Evolutionary conservation across 192 early-diverging fungal species (phyloP).

Genomic region (Mortierella claussenii): DNA sequence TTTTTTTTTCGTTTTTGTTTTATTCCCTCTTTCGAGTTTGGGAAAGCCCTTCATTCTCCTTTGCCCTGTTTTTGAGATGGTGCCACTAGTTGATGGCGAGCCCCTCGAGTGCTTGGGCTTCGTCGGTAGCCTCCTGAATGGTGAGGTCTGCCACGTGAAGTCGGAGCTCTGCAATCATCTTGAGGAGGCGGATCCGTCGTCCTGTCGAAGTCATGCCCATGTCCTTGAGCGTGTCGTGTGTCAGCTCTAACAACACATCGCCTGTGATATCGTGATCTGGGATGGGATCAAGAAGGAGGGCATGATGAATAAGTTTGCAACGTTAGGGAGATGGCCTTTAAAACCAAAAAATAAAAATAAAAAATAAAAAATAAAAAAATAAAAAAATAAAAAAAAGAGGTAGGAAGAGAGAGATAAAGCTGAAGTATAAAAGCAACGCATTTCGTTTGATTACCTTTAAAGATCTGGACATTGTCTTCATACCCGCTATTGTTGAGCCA

Average conservation of each 20-base stretch:
- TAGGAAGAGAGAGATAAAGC: too few species aligned
- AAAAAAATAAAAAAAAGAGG: too few species aligned
- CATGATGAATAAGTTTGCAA: too few species aligned
- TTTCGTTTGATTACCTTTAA: slow-evolving; percentile 29
- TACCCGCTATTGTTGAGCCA: slow-evolving; percentile 36
- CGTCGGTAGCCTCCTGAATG: slow-evolving; percentile 35
- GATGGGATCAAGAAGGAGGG: too few species aligned
- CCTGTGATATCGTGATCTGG: slow-evolving; percentile 88
- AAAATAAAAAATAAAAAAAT: background rate
- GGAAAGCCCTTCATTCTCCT: too few species aligned
- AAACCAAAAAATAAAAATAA: too few species aligned
- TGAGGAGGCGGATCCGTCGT: slow-evolving; percentile 77
- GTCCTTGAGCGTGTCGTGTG: slow-evolving; percentile 83
- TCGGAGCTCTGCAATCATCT: slow-evolving; percentile 46
- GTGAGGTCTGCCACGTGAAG: slow-evolving; percentile 33
- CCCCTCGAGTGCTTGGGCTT: slow-evolving; percentile 5
- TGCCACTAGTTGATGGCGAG: slow-evolving; percentile 23
- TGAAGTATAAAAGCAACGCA: too few species aligned
- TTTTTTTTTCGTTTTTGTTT: background rate
- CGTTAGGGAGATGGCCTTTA: too few species aligned
- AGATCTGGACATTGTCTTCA: slow-evolving; percentile 29
- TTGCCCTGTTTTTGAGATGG: too few species aligned
- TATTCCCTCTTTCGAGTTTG: background rate
- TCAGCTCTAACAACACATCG: slow-evolving; percentile 82
- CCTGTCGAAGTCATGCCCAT: slow-evolving; percentile 85